phyloP scores from a whole-genome alignment of 225 moss, liverwort and hornwort species.

The Physcomitrium patens region DNA sequence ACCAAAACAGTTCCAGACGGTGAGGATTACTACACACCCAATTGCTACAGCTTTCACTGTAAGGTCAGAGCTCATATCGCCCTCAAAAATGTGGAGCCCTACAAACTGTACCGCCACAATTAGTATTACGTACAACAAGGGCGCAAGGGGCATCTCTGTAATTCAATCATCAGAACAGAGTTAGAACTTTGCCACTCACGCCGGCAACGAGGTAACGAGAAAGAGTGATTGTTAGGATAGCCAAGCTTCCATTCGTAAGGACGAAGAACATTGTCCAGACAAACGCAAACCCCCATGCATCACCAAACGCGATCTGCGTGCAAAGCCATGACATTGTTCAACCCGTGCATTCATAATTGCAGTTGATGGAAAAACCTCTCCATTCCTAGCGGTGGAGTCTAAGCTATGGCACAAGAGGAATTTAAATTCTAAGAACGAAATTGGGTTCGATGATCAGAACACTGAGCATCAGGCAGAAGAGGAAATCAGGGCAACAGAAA shows the following conservation, averaged over 20 bases:
- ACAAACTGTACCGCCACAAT: conserved; percentile 49
- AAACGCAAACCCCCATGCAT: conserved; percentile 73
- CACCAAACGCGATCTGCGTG: conserved; percentile 83
- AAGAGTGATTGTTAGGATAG: conserved; percentile 58
- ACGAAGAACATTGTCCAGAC: conserved; percentile 84
- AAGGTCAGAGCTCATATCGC: conserved; percentile 54
- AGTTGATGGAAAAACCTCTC: not conserved
- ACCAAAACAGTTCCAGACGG: conserved; percentile 79
- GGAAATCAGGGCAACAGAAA: conserved; percentile 3
- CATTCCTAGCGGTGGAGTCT: not conserved
- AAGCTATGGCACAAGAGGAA: not conserved
- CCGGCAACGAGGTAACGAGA: conserved; percentile 78
- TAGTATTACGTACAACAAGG: conserved; percentile 22
- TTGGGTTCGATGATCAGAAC: not conserved
- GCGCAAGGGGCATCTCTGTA: not conserved
- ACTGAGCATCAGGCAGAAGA: not conserved
- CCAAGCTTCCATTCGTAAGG: conserved; percentile 71
- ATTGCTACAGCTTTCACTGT: conserved; percentile 63
- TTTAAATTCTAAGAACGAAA: conserved; percentile 19
- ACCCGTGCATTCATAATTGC: not conserved
- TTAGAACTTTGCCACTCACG: conserved; percentile 48
- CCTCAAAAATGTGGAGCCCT: conserved; percentile 35
- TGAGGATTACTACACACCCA: conserved; percentile 55
- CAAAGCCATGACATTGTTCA: conserved; percentile 4
- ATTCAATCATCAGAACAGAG: conserved; percentile 5